Evolutionary conservation across 2,329 filamentous ascomycete species (phyloP).

Genomic region (Fusarium sp.): DNA sequence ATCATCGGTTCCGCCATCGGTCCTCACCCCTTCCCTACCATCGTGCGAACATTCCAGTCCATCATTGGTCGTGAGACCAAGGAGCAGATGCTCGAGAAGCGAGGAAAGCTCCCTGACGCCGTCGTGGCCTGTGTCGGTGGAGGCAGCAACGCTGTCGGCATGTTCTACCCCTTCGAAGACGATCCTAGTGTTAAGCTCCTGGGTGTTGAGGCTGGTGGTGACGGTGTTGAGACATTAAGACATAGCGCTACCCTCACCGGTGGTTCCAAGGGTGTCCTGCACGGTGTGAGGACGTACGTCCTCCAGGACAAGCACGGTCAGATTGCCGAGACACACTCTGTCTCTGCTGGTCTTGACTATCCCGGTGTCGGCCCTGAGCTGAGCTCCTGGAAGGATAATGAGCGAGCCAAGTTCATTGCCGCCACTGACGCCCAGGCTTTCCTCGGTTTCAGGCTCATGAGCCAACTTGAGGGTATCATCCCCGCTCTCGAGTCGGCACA

Average conservation of each 20-base stretch:
- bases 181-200: conserved; percentile 88
- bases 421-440: conserved; percentile 95
- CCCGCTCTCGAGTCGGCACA: conserved; percentile 94
- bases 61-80: conserved; percentile 97
- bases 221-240: conserved; percentile 85
- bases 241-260: conserved; percentile 91
- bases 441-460: conserved; percentile 84
- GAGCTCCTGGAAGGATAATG: conserved; percentile 89
- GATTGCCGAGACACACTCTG: conserved; percentile 93
- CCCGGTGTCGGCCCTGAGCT: conserved; percentile 96
- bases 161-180: conserved; percentile 96
- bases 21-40: conserved; percentile 96
- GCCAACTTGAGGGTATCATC: conserved; percentile 94
- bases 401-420: conserved; percentile 87
- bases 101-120: conserved; percentile 91
- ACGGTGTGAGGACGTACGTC: conserved; percentile 96
- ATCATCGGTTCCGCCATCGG: conserved; percentile 98
- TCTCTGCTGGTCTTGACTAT: conserved; percentile 96
- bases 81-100: conserved; percentile 85
- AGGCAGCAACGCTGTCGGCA: conserved; percentile 93
- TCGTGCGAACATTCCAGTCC: conserved; percentile 96
- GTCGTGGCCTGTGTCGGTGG: conserved; percentile 97
- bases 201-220: conserved; percentile 94
- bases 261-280: conserved; percentile 90
- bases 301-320: conserved; percentile 94